phyloP scores from a whole-genome alignment of 345 rosid species.

The Populus tremula region DNA sequence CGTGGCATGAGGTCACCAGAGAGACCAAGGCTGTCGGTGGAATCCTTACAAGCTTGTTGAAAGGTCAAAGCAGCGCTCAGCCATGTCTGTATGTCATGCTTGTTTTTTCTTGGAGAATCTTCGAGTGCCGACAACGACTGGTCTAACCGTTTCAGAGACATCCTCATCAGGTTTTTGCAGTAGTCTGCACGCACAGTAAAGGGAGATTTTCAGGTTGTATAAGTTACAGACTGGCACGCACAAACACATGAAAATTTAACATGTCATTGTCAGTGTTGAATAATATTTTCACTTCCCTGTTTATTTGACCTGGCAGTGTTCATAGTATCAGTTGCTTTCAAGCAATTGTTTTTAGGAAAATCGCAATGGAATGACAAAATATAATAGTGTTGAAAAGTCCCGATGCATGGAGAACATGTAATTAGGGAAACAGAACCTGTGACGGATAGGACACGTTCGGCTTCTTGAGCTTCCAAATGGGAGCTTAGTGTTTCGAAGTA shows the following conservation, averaged over 20 bases:
- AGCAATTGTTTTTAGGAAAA: not conserved
- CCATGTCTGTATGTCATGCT: constrained; percentile 68
- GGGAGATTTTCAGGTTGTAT: not conserved
- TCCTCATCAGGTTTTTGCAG: constrained; percentile 46
- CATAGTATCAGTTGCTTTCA: too few relatives aligned
- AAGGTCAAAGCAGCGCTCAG: constrained; percentile 69
- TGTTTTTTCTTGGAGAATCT: constrained; percentile 34
- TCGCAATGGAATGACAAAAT: too few relatives aligned
- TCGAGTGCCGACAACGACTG: constrained; percentile 49
- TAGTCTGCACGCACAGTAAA: constrained; percentile 33
- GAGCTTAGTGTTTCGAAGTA: constrained; percentile 33
- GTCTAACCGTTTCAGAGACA: constrained; percentile 53
- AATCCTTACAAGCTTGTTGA: constrained; percentile 76
- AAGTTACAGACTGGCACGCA: too few relatives aligned
- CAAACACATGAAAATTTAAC: not conserved
- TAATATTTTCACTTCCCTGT: too few relatives aligned
- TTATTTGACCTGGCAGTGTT: too few relatives aligned
- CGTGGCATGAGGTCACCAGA: constrained; percentile 20
- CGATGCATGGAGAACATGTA: too few relatives aligned
- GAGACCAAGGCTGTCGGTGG: constrained; percentile 21
- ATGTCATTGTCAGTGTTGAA: not conserved
- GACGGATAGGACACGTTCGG: constrained; percentile 26
- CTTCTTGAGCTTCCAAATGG: constrained; percentile 19
- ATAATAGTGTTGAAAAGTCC: not conserved
- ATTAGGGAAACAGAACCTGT: constrained; percentile 33